Percentiles rank a stretch among this genome's conserved stretches.
These are phyloP conservation scores for Protomyces gravidus DNA, from an alignment of 1,139 yeast genomes.

Conservation along the genomic window DNA sequence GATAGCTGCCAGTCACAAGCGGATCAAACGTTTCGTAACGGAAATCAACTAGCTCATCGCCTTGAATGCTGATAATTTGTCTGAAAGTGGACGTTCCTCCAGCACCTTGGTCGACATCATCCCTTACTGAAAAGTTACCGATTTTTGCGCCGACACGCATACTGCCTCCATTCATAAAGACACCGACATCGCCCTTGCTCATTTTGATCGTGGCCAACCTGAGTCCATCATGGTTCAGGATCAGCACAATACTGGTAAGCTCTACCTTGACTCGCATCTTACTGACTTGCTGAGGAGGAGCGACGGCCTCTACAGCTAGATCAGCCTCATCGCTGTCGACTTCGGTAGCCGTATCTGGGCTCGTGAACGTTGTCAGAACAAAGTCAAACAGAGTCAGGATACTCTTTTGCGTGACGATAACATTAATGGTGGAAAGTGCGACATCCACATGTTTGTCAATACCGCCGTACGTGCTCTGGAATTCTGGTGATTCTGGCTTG, in stretches of 20 bases:
- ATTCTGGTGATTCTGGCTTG: conserved; percentile 57
- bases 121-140: conserved; percentile 76
- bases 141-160: conserved; percentile 70
- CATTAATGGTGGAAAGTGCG: conserved; percentile 71
- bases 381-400: conserved; percentile 74
- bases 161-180: conserved; percentile 68
- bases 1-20: conserved; percentile 36
- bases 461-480: conserved; percentile 47
- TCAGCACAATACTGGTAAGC: conserved; percentile 68
- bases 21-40: conserved; percentile 73
- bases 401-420: conserved; percentile 73
- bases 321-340: conserved; percentile 7
- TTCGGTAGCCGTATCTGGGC: conserved; percentile 35
- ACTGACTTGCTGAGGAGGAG: conserved; percentile 26
- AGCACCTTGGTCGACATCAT: conserved; percentile 65
- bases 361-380: conserved; percentile 77
- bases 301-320: conserved; percentile 51
- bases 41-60: conserved; percentile 75
- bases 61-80: conserved; percentile 72
- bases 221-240: conserved; percentile 77
- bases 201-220: conserved; percentile 74
- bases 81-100: conserved; percentile 52
- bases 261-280: conserved; percentile 65
- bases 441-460: conserved; percentile 78
- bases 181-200: conserved; percentile 65